Conservation (phyloP, 163 green algal species). For the Coccomyxa subellipsoidea region DNA sequence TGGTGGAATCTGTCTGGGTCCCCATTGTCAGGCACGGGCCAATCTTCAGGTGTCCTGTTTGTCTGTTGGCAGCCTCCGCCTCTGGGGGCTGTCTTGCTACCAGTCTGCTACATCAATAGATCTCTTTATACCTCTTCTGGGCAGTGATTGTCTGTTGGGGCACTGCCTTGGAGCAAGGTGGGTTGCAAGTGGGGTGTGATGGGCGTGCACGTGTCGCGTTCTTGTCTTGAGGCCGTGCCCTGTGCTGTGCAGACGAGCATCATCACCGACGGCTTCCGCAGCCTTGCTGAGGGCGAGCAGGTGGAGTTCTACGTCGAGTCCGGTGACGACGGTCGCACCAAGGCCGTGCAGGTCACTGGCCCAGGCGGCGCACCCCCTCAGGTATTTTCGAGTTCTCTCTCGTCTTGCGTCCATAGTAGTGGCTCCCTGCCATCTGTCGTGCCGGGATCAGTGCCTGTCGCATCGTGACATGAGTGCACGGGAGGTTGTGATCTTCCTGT, state of each 20-base stretch:
- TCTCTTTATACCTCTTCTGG: no score
- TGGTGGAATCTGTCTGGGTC: not conserved
- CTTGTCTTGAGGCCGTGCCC: not conserved
- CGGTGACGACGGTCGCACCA: conserved; percentile 60
- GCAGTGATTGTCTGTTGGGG: no score
- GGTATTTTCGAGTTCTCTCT: conserved; percentile 10
- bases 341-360: conserved; percentile 65
- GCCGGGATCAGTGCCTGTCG: not conserved
- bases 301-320: conserved; percentile 77
- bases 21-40: not conserved
- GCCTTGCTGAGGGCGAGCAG: conserved; percentile 65
- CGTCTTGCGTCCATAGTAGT: not conserved
- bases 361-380: conserved; percentile 38
- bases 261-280: conserved; percentile 74
- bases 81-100: no score
- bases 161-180: no score
- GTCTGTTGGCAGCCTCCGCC: no score
- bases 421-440: no score
- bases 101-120: no score
- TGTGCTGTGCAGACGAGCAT: conserved; percentile 64
- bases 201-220: not conserved
- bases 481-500: not conserved
- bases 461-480: no score
- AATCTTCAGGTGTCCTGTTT: not conserved
- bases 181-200: not conserved